Evolutionary conservation across 495 filamentous ascomycete genomes (phyloP).

Genomic region (Tuber microsphaerosporum): DNA sequence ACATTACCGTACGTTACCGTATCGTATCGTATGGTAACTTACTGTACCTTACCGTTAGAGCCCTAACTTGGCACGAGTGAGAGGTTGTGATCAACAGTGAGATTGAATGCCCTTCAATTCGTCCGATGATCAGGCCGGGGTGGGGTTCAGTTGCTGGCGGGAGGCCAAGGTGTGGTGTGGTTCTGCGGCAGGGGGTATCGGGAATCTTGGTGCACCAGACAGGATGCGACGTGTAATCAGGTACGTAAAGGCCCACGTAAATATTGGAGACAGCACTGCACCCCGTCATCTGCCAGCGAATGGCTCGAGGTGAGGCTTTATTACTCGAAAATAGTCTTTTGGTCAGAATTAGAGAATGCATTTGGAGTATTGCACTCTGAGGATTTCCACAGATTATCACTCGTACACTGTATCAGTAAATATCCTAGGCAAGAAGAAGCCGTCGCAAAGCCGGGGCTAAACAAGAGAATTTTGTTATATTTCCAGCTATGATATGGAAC

Average conservation of each 20-base stretch:
- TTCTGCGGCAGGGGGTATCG: neutral
- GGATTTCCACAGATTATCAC: constrained; percentile 1
- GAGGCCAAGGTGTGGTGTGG: neutral
- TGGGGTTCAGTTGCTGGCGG: neutral
- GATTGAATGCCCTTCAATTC: neutral
- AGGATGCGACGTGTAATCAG: neutral
- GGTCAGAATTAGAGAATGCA: neutral
- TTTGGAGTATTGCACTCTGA: neutral
- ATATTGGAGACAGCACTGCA: neutral
- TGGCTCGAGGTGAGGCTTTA: neutral
- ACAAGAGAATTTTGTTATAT: neutral
- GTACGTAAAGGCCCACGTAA: neutral
- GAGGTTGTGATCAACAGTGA: neutral
- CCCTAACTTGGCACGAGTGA: too few relatives aligned
- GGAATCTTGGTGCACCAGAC: neutral
- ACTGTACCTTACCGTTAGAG: too few relatives aligned
- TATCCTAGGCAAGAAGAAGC: neutral
- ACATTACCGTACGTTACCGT: too few relatives aligned
- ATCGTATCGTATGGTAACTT: too few relatives aligned
- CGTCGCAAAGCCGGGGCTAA: neutral
- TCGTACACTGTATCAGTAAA: neutral
- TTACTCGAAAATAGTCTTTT: neutral
- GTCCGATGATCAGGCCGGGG: neutral
- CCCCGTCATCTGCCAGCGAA: neutral
- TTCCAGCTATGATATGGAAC: neutral